Base-by-base conservation (phyloP, 1,284 basidiomycete species). In the Neonothopanus nambi region DNA sequence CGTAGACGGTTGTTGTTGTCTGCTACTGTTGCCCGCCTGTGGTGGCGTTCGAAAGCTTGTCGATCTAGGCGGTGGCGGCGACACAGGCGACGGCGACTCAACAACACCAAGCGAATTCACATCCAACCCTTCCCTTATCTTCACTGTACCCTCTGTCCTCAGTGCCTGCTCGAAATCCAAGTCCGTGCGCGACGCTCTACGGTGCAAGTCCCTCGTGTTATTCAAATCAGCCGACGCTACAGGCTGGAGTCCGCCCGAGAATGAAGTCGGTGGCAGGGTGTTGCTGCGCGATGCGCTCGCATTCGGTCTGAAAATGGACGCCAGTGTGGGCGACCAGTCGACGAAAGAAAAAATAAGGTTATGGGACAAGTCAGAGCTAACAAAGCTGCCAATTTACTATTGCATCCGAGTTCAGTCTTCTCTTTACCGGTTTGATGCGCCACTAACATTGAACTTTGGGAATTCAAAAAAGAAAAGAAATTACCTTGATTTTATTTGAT, bases 131-230 rank as follows among this genome's bases (percentile, higher is more conserved):
- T 91, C 87, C 57, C 75, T 80, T 45, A 91, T 72, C 45, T 80
- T 60, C 12, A 90, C 78, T 1, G 89, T 92, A 24, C 80, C 84
- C 41, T 82, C 80, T 13, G 73, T 72, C 55, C 74, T 76, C 57
- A 92, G 69, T 13, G 85, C 89, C 61, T 85, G 80, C 70, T 92
- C 89, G 62, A 92, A 92, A 65, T 90, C 87, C 65, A 86, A 72
- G 68, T 88, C 87, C 33, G 84, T 83, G 40, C 87, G 81, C 38
- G 89, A 91, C 38, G 77, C 65, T 37, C 85, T 76, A 52, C 77
- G 76, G 49, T 71, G 71, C 23, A 74, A 60, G 30, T 70, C 67
- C 51, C 70, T 65, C 47, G 69, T 67, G 49, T 67, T 70, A 66
- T 65, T 67, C 52, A 67, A 53, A 69, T 84, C 80, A 58, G 73